Conservation (phyloP, 2,329 filamentous ascomycete genomes). For the Colletotrichum aenigma region DNA sequence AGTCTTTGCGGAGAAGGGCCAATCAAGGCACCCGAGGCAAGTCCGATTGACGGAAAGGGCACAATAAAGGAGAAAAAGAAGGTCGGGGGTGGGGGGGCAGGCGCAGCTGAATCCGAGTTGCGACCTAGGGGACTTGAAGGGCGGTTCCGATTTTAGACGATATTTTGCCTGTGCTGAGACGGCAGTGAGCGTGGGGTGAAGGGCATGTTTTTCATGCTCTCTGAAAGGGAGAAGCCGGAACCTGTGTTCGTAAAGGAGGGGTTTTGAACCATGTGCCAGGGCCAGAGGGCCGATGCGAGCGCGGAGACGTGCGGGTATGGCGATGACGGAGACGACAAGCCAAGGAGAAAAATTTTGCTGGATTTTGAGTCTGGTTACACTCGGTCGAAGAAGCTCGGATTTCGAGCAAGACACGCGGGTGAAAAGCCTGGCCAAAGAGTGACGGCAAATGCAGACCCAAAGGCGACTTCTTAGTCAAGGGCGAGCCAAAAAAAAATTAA, state of each 20-base stretch:
- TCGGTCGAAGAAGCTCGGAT: conserved; percentile 11
- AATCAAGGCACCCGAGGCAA: not conserved
- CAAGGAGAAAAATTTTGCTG: not conserved
- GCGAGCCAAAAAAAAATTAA: too few species aligned
- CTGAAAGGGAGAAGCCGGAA: not conserved
- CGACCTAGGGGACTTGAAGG: not conserved
- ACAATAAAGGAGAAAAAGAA: not conserved
- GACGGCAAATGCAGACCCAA: not conserved
- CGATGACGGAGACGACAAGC: not conserved
- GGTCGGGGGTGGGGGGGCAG: not conserved
- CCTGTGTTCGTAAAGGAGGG: not conserved
- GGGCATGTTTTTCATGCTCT: not conserved
- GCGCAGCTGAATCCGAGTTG: not conserved
- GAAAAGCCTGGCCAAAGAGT: not conserved
- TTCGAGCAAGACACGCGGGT: not conserved
- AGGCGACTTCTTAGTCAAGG: not conserved
- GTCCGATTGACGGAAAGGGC: not conserved
- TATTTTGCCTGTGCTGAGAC: not conserved
- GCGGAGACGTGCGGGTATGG: not conserved
- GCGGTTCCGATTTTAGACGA: not conserved
- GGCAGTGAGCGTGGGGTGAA: not conserved
- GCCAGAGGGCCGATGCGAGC: conserved; percentile 15
- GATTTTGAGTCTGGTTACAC: not conserved
- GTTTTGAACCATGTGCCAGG: not conserved
- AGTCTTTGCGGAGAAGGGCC: not conserved